Percentiles rank a stretch among this genome's conserved stretches.
These are phyloP conservation scores for Chrysophaeum taylorii DNA, from an alignment of 352 stramenopile species.

Conservation along the genomic window DNA sequence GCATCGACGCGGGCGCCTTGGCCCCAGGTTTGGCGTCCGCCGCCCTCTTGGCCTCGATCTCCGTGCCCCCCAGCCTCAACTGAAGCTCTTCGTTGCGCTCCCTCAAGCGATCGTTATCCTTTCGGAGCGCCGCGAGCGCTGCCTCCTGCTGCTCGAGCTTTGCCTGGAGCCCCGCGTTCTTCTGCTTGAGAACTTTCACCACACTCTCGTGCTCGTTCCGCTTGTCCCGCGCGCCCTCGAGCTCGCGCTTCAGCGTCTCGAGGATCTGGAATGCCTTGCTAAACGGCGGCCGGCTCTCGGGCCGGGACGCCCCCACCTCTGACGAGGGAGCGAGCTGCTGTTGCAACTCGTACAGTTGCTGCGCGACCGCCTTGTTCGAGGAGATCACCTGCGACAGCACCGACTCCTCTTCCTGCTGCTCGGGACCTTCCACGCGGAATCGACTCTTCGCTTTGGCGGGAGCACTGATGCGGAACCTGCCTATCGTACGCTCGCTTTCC, in stretches of 20 bases:
- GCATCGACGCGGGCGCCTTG: background rate
- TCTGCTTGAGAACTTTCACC: slow-evolving; percentile 7
- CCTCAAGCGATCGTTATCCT: no score
- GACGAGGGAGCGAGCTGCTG: no score
- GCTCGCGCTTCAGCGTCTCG: background rate
- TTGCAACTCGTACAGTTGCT: no score
- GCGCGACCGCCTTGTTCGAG: no score
- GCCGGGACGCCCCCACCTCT: no score
- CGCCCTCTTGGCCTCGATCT: background rate
- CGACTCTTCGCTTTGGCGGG: no score
- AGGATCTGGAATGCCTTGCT: background rate
- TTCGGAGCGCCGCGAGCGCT: background rate
- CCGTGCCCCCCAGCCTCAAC: background rate
- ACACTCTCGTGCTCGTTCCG: slow-evolving; percentile 8
- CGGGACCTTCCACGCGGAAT: no score
- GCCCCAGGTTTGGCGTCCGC: background rate
- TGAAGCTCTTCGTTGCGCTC: background rate
- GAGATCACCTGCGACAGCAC: no score
- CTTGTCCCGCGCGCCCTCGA: background rate
- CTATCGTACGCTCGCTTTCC: no score
- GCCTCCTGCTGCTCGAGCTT: slow-evolving; percentile 1
- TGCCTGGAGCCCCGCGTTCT: background rate
- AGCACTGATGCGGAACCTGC: no score
- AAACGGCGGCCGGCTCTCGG: no score
- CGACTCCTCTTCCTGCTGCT: no score